Evolutionary conservation across 108 stramenopile genomes (phyloP).

Genomic region (Discostella stelligeroides): DNA sequence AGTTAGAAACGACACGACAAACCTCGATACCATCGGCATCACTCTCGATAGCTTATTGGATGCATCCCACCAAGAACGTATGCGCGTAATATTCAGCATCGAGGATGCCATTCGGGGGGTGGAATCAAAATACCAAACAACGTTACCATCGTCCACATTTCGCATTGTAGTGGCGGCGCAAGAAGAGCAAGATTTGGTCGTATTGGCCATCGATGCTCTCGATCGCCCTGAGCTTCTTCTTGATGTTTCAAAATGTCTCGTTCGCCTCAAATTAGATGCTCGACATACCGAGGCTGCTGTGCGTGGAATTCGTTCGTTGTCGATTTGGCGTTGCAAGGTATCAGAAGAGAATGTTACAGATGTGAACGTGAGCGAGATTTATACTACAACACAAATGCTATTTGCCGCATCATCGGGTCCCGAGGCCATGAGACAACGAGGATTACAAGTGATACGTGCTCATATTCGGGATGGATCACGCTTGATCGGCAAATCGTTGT

Average conservation of each 20-base stretch:
- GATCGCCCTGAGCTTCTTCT: slow-evolving; percentile 61
- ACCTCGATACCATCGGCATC: neutral
- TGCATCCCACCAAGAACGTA: slow-evolving; percentile 17
- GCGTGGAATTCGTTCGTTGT: slow-evolving; percentile 58
- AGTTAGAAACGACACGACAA: neutral
- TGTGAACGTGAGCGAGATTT: slow-evolving; percentile 59
- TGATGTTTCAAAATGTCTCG: slow-evolving; percentile 23
- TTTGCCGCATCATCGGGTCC: slow-evolving; percentile 34
- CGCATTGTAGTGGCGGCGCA: slow-evolving; percentile 7
- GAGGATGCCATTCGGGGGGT: slow-evolving; percentile 25
- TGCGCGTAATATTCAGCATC: slow-evolving; percentile 22
- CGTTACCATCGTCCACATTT: neutral
- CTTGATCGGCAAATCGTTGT: slow-evolving; percentile 57
- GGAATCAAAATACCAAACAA: neutral
- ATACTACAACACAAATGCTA: slow-evolving; percentile 50
- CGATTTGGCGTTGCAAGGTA: slow-evolving; percentile 84
- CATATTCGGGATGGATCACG: slow-evolving; percentile 52
- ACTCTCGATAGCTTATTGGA: slow-evolving; percentile 18
- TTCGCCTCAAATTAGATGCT: slow-evolving; percentile 41
- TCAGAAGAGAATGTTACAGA: slow-evolving; percentile 51
- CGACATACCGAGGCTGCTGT: slow-evolving; percentile 83
- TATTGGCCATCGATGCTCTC: slow-evolving; percentile 47
- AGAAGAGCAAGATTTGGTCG: slow-evolving; percentile 52
- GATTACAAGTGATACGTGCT: slow-evolving; percentile 74
- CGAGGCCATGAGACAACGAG: slow-evolving; percentile 51